Evolutionary conservation across 257 asterid genomes (phyloP).

Genomic region (Rubia yunnanensis): DNA sequence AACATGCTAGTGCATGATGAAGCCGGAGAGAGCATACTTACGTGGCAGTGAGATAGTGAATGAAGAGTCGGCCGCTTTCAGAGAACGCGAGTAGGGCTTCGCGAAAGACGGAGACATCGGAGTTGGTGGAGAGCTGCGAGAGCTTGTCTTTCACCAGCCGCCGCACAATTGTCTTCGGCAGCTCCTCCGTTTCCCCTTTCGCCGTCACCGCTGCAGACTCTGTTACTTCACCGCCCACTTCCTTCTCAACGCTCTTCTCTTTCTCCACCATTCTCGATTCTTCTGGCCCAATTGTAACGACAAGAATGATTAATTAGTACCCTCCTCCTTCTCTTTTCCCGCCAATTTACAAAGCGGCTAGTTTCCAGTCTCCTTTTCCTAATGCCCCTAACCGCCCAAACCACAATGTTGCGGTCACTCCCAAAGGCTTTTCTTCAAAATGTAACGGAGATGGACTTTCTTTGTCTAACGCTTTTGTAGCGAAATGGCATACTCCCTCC

Average conservation of each 20-base stretch:
- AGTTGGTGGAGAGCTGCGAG: constrained; percentile 56
- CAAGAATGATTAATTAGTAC: not conserved
- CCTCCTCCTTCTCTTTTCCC: not conserved
- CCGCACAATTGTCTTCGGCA: constrained; percentile 88
- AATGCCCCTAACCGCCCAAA: too few relatives aligned
- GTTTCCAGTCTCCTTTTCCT: not conserved
- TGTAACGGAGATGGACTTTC: too few relatives aligned
- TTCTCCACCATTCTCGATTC: constrained; percentile 8
- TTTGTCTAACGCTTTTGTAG: too few relatives aligned
- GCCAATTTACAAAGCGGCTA: not conserved
- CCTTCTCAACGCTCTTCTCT: constrained; percentile 6
- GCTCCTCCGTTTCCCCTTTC: constrained; percentile 49
- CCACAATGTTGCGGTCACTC: too few relatives aligned
- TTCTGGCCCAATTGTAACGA: not conserved
- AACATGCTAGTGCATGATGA: not conserved
- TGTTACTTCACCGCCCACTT: not conserved
- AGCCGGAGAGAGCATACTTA: constrained; percentile 14
- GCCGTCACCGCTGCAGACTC: constrained; percentile 27
- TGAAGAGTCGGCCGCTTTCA: constrained; percentile 76
- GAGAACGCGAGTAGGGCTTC: constrained; percentile 78
- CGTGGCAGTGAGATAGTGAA: constrained; percentile 86
- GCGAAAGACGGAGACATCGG: constrained; percentile 59
- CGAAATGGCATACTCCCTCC: too few relatives aligned
- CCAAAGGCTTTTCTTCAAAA: too few relatives aligned
- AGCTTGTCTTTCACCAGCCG: constrained; percentile 88